Evolutionary conservation across 1,284 basidiomycete genomes (phyloP), one percentile per base, ranked within the genome.

Genomic region (Somion occarium): DNA sequence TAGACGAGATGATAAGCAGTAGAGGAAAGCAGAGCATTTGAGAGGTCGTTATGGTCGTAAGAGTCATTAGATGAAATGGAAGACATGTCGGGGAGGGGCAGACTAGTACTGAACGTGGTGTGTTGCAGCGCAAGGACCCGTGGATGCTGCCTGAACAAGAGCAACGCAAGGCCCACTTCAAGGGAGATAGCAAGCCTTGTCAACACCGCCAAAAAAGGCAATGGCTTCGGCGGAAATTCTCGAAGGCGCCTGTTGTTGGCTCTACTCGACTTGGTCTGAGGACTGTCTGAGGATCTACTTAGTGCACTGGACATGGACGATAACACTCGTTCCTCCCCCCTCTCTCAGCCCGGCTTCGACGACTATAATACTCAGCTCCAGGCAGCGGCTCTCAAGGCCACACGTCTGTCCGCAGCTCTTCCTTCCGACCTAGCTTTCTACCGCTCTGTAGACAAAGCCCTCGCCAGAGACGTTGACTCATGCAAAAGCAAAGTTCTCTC

Each of bases 401-500:
- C 84, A 2, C 76, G 80, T 53, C 70, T 75, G 48, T 76, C 85
- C 1, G 78, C 77, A 3, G 69, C 70, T 1, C 69, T 89, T 4
- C 86, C 87, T 12, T 50, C 69, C 9, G 93, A 95, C 68, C 71
- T 96, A 53, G 70, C 76, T 42, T 96, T 95, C 66, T 88, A 96
- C 68, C 83, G 89, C 38, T 90, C 93, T 2, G 79, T 97, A 56
- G 88, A 95, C 66, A 69, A 78, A 13, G 73, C 71, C 12, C 77
- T 96, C 54, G 85, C 84, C 1, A 75, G 72, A 46, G 79, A 83
- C 52, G 68, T 91, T 22, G 88, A 91, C 57, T 65, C 63, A 4
- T 78, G 84, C 56, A 84, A 85, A 0, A 68, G 75, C 24, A 74
- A 78, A 39, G 73, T 91, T 1, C 71, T 91, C 9, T 63, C 69